Evolutionary conservation across 805 yeast genomes (phyloP).

Genomic region (Lipomyces yamadae): DNA sequence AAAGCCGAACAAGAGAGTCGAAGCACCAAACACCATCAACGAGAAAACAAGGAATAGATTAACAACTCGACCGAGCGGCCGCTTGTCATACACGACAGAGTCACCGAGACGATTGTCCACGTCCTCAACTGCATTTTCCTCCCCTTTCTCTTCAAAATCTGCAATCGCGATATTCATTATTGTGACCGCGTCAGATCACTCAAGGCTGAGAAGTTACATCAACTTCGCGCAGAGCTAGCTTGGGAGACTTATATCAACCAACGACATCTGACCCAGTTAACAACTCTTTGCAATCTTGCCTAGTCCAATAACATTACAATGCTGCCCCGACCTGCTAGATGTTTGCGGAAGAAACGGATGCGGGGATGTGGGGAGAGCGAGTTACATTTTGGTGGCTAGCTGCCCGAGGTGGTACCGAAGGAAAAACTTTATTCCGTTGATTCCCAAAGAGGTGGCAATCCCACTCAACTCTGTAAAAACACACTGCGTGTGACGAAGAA

Average conservation of each 20-base stretch:
- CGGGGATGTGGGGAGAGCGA: not conserved
- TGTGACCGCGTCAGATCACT: not conserved
- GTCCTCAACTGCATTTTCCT: not conserved
- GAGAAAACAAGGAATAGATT: conserved; percentile 1
- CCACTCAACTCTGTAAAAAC: too few relatives aligned
- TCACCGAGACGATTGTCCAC: not conserved
- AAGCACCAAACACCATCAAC: conserved; percentile 9
- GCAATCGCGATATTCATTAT: not conserved
- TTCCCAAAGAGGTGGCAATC: too few relatives aligned
- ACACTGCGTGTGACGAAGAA: too few relatives aligned
- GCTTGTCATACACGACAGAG: not conserved
- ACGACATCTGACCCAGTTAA: not conserved
- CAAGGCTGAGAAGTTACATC: not conserved
- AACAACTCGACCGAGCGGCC: not conserved
- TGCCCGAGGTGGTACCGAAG: not conserved
- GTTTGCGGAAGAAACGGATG: not conserved
- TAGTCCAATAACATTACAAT: not conserved
- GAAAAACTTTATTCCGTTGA: not conserved
- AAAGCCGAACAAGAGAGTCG: conserved; percentile 19
- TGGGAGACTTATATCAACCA: not conserved
- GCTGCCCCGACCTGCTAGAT: not conserved
- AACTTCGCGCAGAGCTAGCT: not conserved
- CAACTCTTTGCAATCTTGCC: too few relatives aligned
- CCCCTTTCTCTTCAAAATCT: not conserved
- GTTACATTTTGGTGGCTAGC: not conserved